Conservation (phyloP, 148 eudicot genomes). For the Fagopyrum esculentum region DNA sequence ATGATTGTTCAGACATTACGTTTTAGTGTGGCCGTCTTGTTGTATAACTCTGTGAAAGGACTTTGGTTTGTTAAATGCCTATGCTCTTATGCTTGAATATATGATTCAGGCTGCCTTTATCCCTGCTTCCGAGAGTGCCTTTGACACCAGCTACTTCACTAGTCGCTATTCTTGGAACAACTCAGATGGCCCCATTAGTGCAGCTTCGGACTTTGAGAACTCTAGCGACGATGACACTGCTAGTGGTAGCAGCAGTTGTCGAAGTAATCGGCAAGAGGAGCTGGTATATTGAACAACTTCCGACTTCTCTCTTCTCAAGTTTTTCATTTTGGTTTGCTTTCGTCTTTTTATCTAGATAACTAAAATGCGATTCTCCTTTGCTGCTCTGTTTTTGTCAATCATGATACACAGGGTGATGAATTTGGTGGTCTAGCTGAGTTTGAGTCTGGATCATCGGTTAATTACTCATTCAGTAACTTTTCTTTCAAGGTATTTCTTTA, state of each 20-base stretch:
- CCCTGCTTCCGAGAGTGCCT: conserved; percentile 85
- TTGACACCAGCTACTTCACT: conserved; percentile 92
- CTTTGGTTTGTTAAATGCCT: conserved; percentile 11
- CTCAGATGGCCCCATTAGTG: conserved; percentile 72
- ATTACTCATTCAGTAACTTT: conserved; percentile 96
- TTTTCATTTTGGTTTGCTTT: conserved; percentile 1
- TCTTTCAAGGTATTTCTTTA: conserved; percentile 75
- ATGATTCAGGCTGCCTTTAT: conserved; percentile 91
- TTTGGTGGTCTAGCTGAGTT: conserved; percentile 62
- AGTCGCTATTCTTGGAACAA: conserved; percentile 89
- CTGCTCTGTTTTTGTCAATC: neutral
- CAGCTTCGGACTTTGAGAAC: conserved; percentile 69
- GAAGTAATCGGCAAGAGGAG: conserved; percentile 83
- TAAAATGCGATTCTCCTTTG: conserved; percentile 4
- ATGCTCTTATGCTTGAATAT: neutral
- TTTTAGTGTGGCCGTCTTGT: neutral
- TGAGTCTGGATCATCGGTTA: conserved; percentile 56
- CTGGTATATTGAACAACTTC: conserved; percentile 31
- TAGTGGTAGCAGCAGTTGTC: conserved; percentile 76
- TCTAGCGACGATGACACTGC: conserved; percentile 75
- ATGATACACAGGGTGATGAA: conserved; percentile 66
- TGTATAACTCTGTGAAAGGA: neutral
- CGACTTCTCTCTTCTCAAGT: neutral
- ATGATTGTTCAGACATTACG: neutral
- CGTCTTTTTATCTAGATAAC: neutral